Percentiles rank a stretch among this genome's conserved stretches.
These are phyloP conservation scores for Coemansia sp. DNA, from an alignment of 192 early-diverging fungal species.

Conservation along the genomic window DNA sequence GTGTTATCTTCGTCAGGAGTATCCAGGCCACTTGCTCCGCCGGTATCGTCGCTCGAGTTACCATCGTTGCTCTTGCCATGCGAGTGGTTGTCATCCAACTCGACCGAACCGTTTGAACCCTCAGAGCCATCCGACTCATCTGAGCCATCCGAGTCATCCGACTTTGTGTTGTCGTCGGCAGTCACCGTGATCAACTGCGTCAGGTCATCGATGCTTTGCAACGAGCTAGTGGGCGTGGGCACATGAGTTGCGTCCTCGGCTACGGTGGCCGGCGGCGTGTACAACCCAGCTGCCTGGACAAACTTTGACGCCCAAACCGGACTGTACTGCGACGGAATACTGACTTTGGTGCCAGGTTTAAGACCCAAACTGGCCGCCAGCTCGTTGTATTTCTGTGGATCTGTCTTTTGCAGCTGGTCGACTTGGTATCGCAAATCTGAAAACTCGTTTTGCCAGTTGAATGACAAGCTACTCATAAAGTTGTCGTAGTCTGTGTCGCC, in stretches of 20 bases:
- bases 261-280: slow-evolving; percentile 25
- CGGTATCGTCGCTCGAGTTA: slow-evolving; percentile 1
- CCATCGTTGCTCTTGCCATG: background rate
- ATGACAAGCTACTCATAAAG: slow-evolving; percentile 49
- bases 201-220: background rate
- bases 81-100: background rate
- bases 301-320: slow-evolving; percentile 43
- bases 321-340: slow-evolving; percentile 37
- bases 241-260: background rate
- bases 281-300: slow-evolving; percentile 36
- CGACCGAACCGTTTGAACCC: background rate
- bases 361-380: slow-evolving; percentile 34
- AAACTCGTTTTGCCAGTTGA: slow-evolving; percentile 55
- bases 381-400: slow-evolving; percentile 35
- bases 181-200: slow-evolving; percentile 1
- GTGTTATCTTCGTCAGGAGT: background rate
- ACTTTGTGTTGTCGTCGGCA: background rate
- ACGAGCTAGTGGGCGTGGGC: background rate
- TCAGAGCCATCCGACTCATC: background rate
- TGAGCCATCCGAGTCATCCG: background rate
- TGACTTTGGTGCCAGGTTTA: slow-evolving; percentile 28
- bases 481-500: slow-evolving; percentile 21
- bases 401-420: slow-evolving; percentile 34
- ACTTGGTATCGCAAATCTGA: slow-evolving; percentile 48
- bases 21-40: slow-evolving; percentile 14